phyloP scores from a whole-genome alignment of 164 flowering plant genomes.

The grape (Vitis vinifera) region DNA sequence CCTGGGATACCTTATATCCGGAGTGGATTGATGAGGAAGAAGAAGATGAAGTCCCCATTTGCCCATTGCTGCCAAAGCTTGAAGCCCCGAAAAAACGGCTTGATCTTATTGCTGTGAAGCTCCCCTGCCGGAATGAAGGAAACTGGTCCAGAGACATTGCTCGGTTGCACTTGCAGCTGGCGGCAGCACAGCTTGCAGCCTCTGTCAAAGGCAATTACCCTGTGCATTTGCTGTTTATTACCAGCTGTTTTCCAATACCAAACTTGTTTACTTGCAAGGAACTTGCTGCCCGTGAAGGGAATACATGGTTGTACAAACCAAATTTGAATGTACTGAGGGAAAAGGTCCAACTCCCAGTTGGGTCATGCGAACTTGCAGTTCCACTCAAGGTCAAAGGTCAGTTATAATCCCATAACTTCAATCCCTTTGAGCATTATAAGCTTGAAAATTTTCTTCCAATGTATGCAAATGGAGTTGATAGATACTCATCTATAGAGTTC shows the following conservation, averaged over 20 bases:
- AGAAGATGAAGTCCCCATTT: slow-evolving; percentile 52
- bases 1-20: slow-evolving; percentile 66
- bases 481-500: neutral
- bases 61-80: slow-evolving; percentile 48
- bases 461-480: neutral
- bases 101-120: slow-evolving; percentile 53
- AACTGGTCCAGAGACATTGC: slow-evolving; percentile 64
- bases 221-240: slow-evolving; percentile 40
- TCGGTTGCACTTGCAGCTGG: slow-evolving; percentile 59
- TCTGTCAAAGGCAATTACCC: slow-evolving; percentile 36
- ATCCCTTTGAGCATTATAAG: too few relatives aligned
- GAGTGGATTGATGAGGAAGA: slow-evolving; percentile 83
- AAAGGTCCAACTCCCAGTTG: slow-evolving; percentile 55
- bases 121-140: slow-evolving; percentile 46
- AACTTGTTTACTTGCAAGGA: slow-evolving; percentile 57
- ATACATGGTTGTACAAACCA: slow-evolving; percentile 52
- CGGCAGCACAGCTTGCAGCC: slow-evolving; percentile 48
- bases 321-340: slow-evolving; percentile 39
- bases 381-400: slow-evolving; percentile 48
- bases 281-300: slow-evolving; percentile 37
- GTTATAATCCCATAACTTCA: neutral
- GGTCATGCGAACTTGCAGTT: slow-evolving; percentile 60
- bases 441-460: too few relatives aligned
- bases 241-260: slow-evolving; percentile 49
- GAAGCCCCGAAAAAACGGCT: slow-evolving; percentile 35